Evolutionary conservation across 1,284 basidiomycete species (phyloP).

Genomic region (Leccinum solheimii): DNA sequence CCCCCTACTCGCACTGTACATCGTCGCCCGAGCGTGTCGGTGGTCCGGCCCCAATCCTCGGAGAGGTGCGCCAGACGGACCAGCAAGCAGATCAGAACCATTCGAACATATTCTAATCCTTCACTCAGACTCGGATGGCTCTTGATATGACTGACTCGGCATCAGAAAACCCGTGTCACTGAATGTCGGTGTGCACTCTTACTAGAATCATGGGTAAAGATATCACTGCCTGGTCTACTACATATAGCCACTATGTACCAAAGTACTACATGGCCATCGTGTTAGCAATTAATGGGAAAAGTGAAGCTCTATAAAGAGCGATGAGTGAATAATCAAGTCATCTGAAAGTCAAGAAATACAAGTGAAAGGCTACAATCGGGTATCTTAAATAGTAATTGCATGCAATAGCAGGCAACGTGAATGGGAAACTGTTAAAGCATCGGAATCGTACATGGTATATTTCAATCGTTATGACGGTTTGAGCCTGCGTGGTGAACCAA

Average conservation of each 20-base stretch:
- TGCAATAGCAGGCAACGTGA: not conserved
- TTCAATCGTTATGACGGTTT: slow-evolving; percentile 24
- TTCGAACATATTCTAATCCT: too few relatives aligned
- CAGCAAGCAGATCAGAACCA: too few relatives aligned
- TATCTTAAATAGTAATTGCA: slow-evolving; percentile 20
- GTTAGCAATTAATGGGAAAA: not conserved
- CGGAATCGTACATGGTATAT: slow-evolving; percentile 1
- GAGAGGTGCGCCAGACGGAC: too few relatives aligned
- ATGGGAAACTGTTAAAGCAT: not conserved
- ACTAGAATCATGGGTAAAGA: too few relatives aligned
- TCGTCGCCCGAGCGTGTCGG: too few relatives aligned
- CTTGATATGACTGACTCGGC: too few relatives aligned
- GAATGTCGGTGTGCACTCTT: too few relatives aligned
- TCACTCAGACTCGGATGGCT: too few relatives aligned
- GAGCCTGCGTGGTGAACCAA: slow-evolving; percentile 35
- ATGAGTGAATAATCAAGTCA: not conserved
- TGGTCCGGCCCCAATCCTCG: too few relatives aligned
- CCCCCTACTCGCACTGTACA: too few relatives aligned
- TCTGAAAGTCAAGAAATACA: not conserved
- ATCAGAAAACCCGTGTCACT: too few relatives aligned
- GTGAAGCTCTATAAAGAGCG: not conserved
- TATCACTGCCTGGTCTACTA: not conserved
- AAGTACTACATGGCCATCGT: not conserved
- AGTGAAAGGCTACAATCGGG: slow-evolving; percentile 23
- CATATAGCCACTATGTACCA: not conserved